Conservation (phyloP, 441 rosid genomes). For the Pelargonium australe region DNA sequence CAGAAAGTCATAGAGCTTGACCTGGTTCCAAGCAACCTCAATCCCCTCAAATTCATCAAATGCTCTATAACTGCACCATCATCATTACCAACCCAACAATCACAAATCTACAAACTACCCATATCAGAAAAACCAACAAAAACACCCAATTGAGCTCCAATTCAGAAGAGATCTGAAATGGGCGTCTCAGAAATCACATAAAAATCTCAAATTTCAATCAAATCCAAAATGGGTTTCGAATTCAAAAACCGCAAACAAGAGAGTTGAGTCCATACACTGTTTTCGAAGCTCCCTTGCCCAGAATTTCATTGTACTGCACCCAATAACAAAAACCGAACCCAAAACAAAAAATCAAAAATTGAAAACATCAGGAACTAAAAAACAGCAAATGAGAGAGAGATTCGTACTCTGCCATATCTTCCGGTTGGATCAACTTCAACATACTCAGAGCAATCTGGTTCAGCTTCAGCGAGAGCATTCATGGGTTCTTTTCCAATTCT, state of each 20-base stretch:
- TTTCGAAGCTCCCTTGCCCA: slow-evolving; percentile 95
- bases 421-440: slow-evolving; percentile 99
- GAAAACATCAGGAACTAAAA: slow-evolving; percentile 10
- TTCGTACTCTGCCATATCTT: slow-evolving; percentile 84
- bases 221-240: too few species aligned
- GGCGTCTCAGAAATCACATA: too few species aligned
- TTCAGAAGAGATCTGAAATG: slow-evolving; percentile 16
- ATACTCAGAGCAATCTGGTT: slow-evolving; percentile 26
- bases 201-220: too few species aligned
- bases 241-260: too few species aligned
- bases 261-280: slow-evolving; percentile 52
- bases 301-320: slow-evolving; percentile 68
- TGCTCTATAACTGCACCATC: slow-evolving; percentile 65
- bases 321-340: slow-evolving; percentile 37
- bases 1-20: slow-evolving; percentile 78
- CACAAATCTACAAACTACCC: slow-evolving; percentile 19
- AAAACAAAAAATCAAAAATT: slow-evolving; percentile 27
- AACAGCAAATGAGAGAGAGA: slow-evolving; percentile 11
- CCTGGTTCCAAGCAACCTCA: slow-evolving; percentile 98
- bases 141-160: slow-evolving; percentile 11
- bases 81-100: slow-evolving; percentile 19
- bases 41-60: slow-evolving; percentile 93
- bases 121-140: slow-evolving; percentile 4
- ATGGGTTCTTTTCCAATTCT: too few species aligned
- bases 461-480: neutral